Base-by-base conservation (phyloP, 2,329 filamentous ascomycete species). In the Metarhizium anisopliae region DNA sequence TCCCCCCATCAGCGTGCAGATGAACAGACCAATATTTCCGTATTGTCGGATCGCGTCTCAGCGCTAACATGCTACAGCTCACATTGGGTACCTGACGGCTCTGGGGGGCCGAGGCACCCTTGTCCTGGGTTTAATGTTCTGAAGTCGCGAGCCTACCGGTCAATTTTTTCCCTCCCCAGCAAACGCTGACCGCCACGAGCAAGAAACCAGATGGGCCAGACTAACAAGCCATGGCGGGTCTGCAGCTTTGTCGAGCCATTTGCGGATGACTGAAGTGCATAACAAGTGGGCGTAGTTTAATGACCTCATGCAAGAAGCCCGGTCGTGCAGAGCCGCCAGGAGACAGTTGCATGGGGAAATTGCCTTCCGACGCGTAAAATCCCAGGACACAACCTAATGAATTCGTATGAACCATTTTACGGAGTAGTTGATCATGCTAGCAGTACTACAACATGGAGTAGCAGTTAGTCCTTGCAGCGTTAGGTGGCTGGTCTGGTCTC, bases 221-320 rank as follows among this genome's bases (percentile, higher is more conserved):
- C 45, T 14, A 18, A 49, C 25, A 49, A 47, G 53, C 30, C 42
- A 18, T 40, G 35, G 54, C 54, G 54, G 54, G 50, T 35, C 42
- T n/a, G 13, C 20, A 14, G 32, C n/a, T 53, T 61, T 56, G 61
- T 64, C 52, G 63, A 66, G 51, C 51, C 52, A 51, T 58, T 68
- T 62, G 51, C 0, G 18, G 25, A 25, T 8, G n/a, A 7, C 18
- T 47, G 32, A 35, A 35, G 32, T 35, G 32, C 32, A 11, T 35
- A 35, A 25, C 55, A 56, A 57, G 59, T 53, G 59, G 55, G 8
- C 42, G 51, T 7, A 49, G 57, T 60, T 59, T 59, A 57, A 60
- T 59, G 50, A 60, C 53, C 43, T 55, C 53, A 56, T 59, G 57
- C 58, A 57, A 35, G 35, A 52, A 36, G 36, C 45, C 55, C 43